Conservation (phyloP, 352 stramenopile species). For the Phytophthora quininea region DNA sequence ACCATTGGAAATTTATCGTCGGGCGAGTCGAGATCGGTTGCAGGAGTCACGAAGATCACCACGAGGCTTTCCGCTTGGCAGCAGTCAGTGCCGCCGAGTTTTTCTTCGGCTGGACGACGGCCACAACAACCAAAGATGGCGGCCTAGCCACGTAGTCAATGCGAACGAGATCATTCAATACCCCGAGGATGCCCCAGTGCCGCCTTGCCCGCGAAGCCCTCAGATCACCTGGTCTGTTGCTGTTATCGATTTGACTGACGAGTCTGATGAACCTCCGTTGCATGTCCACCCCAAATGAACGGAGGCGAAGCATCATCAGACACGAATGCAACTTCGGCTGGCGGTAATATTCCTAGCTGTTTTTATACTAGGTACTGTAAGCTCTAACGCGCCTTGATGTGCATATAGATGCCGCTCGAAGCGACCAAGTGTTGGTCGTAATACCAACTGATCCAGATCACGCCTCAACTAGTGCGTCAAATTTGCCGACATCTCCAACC, state of each 20-base stretch:
- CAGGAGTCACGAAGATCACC: conserved; percentile 48
- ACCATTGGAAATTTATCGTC: conserved; percentile 61
- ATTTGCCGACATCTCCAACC: no score
- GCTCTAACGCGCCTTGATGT: no score
- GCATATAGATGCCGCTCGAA: no score
- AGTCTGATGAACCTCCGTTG: neutral
- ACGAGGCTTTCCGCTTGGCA: conserved; percentile 46
- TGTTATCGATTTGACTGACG: neutral
- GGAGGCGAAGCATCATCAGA: no score
- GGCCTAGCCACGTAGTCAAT: neutral
- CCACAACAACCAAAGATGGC: conserved; percentile 16
- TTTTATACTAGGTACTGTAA: no score
- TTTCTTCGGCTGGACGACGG: conserved; percentile 32
- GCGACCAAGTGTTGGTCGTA: no score
- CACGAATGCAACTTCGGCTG: no score
- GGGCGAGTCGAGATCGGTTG: conserved; percentile 68
- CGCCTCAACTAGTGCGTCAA: no score
- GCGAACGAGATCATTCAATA: neutral
- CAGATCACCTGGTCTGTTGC: neutral
- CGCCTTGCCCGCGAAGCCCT: neutral
- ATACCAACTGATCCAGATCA: no score
- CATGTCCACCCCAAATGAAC: no score
- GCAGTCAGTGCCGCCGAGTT: conserved; percentile 40
- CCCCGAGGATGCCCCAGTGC: neutral
- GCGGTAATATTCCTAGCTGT: no score